These are phyloP conservation scores for Apiotrichum veenhuisii DNA, from an alignment of 1,284 basidiomycete genomes.

Conservation along the genomic window DNA sequence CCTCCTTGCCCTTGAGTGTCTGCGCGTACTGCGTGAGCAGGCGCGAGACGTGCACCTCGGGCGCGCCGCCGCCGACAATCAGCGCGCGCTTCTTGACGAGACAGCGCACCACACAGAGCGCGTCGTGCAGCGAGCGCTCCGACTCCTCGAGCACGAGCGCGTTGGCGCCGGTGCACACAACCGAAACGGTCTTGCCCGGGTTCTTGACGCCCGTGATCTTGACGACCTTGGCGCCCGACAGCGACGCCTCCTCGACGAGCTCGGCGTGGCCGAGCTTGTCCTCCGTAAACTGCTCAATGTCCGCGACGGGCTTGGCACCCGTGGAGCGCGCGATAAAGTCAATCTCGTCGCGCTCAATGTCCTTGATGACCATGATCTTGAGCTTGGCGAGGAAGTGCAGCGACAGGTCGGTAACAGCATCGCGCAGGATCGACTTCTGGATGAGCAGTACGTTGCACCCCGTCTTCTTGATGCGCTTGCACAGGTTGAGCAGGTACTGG, in stretches of 20 bases:
- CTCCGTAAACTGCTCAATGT: slow-evolving; percentile 97
- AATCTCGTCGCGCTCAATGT: slow-evolving; percentile 98
- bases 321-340: slow-evolving; percentile 94
- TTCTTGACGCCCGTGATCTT: slow-evolving; percentile 95
- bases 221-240: slow-evolving; percentile 85
- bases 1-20: slow-evolving; percentile 95
- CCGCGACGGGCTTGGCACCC: slow-evolving; percentile 92
- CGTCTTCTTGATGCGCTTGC: slow-evolving; percentile 99
- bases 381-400: slow-evolving; percentile 97
- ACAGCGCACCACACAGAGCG: slow-evolving; percentile 95
- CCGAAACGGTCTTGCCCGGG: slow-evolving; percentile 88
- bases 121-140: slow-evolving; percentile 96
- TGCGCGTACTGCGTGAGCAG: slow-evolving; percentile 87
- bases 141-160: slow-evolving; percentile 93
- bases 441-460: slow-evolving; percentile 98
- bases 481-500: slow-evolving; percentile 95
- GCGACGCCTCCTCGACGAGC: slow-evolving; percentile 84
- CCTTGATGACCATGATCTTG: slow-evolving; percentile 95
- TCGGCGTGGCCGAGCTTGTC: slow-evolving; percentile 98
- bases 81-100: slow-evolving; percentile 96
- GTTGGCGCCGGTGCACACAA: slow-evolving; percentile 94
- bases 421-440: slow-evolving; percentile 98
- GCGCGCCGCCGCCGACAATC: slow-evolving; percentile 95
- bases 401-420: slow-evolving; percentile 98
- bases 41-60: slow-evolving; percentile 97